Evolutionary conservation across 2,329 filamentous ascomycete species (phyloP), one percentile per base, ranked within the genome.

Genomic region (Paecilomyces sp.): DNA sequence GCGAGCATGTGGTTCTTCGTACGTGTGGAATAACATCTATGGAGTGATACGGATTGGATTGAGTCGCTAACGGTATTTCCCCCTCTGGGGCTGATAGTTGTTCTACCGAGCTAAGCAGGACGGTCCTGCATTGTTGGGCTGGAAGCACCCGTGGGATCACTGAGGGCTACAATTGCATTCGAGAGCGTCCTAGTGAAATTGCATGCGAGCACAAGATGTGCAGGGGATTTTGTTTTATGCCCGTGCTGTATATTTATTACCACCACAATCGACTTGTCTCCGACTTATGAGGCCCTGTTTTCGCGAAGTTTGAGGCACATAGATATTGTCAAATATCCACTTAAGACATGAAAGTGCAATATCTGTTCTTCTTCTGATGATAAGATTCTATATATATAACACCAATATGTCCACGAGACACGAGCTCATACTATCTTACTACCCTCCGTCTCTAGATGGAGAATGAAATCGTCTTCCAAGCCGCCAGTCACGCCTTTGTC

Each of bases 1-100:
- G 94, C 94, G 58, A 90, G 89, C 79, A 99, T 97, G 94, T 99
- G 94, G 94, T 97, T 99, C 80, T 99, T 94, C 77, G 92, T 97
- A 85, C 73, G 89, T 81, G 54, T 25, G 59, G 15, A 12, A 9
- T 28, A 12, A 8, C 18, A 13, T 30, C 25, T 25, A 54, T 9
- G 22, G 34, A 22, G n/a, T 28, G 7, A 25, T 31, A 5, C 18
- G 33, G 28, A 51, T 28, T 47, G 7, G 28, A 51, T 28, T 47
- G 7, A 30, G 55, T 54, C 24, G 54, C 31, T 62, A 53, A 68
- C 70, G 61, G 70, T 58, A n/a, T 57, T 22, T 33, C n/a, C 47
- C 34, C 31, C 58, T 30, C 54, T 36, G 12, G 15, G 34, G 41
- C 7, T n/a, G 62, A 41, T 70, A 96, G 92, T 80, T 97, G 73